Base-by-base conservation (phyloP, 2,329 filamentous ascomycete genomes). In the Balansia obtecta region DNA sequence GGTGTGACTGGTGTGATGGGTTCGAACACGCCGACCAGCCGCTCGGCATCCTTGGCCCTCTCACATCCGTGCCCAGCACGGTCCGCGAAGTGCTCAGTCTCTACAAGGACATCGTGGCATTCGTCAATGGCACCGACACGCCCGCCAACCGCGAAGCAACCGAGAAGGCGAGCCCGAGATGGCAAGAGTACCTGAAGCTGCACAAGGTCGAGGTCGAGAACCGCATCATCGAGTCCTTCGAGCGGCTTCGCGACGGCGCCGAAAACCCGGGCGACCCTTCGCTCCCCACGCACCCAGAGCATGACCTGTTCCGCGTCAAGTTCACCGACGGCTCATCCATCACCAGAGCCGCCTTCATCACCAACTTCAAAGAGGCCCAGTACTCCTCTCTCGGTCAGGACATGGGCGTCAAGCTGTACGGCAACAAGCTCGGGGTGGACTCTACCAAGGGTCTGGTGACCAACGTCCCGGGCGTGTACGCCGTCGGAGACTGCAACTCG, bases 1-100 rank as follows among this genome's bases (percentile, higher is more conserved):
- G 79, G 77, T 83, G 79, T 50, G 77, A 78, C 0, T 83, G 79
- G 79, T 83, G 79, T 54, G 79, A 83, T 57, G 79, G 79, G 12
- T 69, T 75, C 54, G 79, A 83, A 62, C 77, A 82, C 59, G 74
- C 72, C 0, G 76, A 81, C 57, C 77, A 82, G 53, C 52, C 70
- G 0, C 68, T 83, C 1, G 78, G 79, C 1, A 67, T 83, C 34
- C 60, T 83, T 0, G 72, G 68, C 1, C 54, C 65, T 1, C 60
- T 81, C 0, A 56, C 65, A 1, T 65, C 73, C 30, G 64, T 75
- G 0, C 63, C 75, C 0, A 63, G 64, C 3, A 61, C 69, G 6
- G 70, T 77, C 0, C 65, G 73, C 13, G 76, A 83, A 58, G 68
- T 80, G 10, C 59, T 71, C 15, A 79, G 75, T 0, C 63, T 82